phyloP scores from a whole-genome alignment of 768 basidiomycete genomes.

The Candolleomyces efflorescens region DNA sequence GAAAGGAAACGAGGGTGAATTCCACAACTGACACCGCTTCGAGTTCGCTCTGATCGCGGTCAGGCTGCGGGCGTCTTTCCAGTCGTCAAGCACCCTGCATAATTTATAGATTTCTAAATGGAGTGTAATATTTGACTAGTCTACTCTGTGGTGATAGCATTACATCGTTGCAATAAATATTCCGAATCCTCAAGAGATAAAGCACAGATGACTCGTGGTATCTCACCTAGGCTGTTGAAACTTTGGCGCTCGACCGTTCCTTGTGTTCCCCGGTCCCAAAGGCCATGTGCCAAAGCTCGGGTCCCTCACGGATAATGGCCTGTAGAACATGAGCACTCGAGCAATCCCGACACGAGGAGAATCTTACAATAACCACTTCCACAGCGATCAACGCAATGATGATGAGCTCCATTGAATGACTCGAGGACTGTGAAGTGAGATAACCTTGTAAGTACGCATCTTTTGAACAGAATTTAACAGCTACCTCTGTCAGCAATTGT shows the following conservation, averaged over 20 bases:
- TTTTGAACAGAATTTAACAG: not conserved
- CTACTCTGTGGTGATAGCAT: not conserved
- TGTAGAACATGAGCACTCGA: conserved; percentile 18
- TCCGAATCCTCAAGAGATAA: not conserved
- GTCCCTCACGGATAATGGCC: conserved; percentile 76
- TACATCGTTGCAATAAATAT: not conserved
- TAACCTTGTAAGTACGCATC: conserved; percentile 2
- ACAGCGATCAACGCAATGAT: conserved; percentile 94
- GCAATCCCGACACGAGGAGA: not conserved
- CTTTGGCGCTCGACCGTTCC: conserved; percentile 13
- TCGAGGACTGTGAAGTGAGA: conserved; percentile 57
- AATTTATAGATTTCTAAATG: not conserved
- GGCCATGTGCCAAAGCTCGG: conserved; percentile 66
- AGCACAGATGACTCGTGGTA: no score
- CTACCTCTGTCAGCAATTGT: conserved; percentile 83
- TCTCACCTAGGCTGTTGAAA: no score
- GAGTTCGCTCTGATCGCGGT: no score
- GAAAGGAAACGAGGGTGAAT: not conserved
- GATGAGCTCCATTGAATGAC: conserved; percentile 91
- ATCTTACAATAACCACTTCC: conserved; percentile 78
- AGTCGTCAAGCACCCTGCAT: not conserved
- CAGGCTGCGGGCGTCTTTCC: no score
- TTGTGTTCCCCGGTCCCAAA: conserved; percentile 24
- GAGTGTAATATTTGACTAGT: not conserved
- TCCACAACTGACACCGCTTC: not conserved